phyloP scores from a whole-genome alignment of 2,329 filamentous ascomycete species.

The Myriosclerotinia scirpicola region DNA sequence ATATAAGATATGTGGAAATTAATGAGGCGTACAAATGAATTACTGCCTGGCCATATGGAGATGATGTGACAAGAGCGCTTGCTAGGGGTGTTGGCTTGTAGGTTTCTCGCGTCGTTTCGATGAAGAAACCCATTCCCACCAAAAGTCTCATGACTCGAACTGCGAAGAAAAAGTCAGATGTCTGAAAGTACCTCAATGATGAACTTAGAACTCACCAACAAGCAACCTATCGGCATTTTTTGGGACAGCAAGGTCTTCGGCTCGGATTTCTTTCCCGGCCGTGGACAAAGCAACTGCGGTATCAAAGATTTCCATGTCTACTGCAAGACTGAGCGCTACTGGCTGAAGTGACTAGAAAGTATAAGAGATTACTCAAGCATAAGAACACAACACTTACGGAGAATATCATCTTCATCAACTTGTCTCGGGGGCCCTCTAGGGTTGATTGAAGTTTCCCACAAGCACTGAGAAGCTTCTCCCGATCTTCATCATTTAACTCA shows the following conservation, averaged over 20 bases:
- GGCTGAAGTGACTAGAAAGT: slow-evolving; percentile 1
- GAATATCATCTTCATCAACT: neutral
- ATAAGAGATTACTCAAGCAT: neutral
- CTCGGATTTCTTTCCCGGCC: slow-evolving; percentile 4
- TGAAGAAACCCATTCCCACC: slow-evolving; percentile 22
- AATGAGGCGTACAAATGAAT: neutral
- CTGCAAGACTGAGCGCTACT: slow-evolving; percentile 6
- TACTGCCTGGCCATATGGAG: slow-evolving; percentile 8
- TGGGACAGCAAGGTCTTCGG: slow-evolving; percentile 6
- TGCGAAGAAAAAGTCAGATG: neutral
- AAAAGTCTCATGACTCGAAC: slow-evolving; percentile 27
- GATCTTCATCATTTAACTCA: slow-evolving; percentile 14
- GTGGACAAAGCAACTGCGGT: neutral
- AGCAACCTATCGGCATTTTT: slow-evolving; percentile 14
- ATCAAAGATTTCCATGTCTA: slow-evolving; percentile 20
- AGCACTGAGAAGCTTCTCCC: neutral
- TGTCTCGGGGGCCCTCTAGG: slow-evolving; percentile 7
- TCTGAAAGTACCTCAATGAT: neutral
- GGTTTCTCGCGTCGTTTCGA: slow-evolving; percentile 15
- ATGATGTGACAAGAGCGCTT: slow-evolving; percentile 15
- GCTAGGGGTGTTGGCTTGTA: slow-evolving; percentile 20
- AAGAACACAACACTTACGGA: neutral
- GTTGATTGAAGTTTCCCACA: slow-evolving; percentile 6
- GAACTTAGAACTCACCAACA: neutral
- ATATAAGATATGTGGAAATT: neutral